Evolutionary conservation across 2,329 filamentous ascomycete genomes (phyloP), one percentile per base, ranked within the genome.

Genomic region (Curvularia sp.): DNA sequence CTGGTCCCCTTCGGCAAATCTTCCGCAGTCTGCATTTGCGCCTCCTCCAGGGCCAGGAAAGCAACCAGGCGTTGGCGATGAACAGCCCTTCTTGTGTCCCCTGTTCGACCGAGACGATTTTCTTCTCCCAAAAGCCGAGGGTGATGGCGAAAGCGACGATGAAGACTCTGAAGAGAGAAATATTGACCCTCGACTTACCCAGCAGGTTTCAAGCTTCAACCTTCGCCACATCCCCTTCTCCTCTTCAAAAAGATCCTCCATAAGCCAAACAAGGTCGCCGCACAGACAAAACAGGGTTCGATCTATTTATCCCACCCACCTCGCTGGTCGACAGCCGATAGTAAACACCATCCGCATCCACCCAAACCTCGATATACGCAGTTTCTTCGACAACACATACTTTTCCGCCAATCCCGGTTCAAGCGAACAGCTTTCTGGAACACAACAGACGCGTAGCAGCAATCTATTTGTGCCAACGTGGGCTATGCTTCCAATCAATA

Each of bases 401-500:
- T 64, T 67, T 35, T 64, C 66, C 1, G 64, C 58, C 24, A 59
- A 58, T 13, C 33, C 63, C 4, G 51, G 42, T 41, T 47, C 57
- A 8, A 64, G 60, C 26, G 57, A 62, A 28, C 63, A 62, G 30
- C 53, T 63, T 0, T 31, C 54, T 7, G 58, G 62, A 1, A 48
- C 60, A 0, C 65, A 67, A 35, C 49, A 63, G 8, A 51, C 52
- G 2, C 62, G 63, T 5, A 52, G 55, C 3, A 58, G 55, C 20
- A 67, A 70, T 30, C 33, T 70, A 1, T 67, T 60, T 12, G 20
- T 70, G n/a, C 68, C 68, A 2, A 69, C 62, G 3, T 70, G 68
- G 68, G 61, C 68, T 7, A 70, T 70, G 68, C 61, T 68, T 53
- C 62, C 68, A 3, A 58, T 68, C 7, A 70, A 63, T 33, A 67